Base-by-base conservation (phyloP, 768 basidiomycete species). In the Suillus occidentalis region DNA sequence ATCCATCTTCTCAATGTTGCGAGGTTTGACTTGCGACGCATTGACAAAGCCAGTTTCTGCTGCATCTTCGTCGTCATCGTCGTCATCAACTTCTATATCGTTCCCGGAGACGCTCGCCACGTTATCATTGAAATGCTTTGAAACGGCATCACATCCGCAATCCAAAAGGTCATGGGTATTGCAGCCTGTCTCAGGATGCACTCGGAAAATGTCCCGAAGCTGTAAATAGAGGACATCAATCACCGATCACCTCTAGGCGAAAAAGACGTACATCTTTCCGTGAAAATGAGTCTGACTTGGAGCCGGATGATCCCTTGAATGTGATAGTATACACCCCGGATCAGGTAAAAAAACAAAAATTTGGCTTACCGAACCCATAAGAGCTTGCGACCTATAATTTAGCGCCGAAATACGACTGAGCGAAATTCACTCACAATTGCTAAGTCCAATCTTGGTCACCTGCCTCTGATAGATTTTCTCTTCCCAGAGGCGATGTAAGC, bases 401-500 rank as follows among this genome's bases (percentile, higher is more conserved):
- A 59, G 25, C 25, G 1, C 12, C 12, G 12, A 28, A 28, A 42
- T 18, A 6, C 2, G 25, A 40, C 14, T 45, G 18, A n/a, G 65
- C 64, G 73, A 61, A 34, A 31, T 42, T 8, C 18, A 81, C 88
- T 77, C 70, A 93, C 92, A 93, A 68, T 92, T 87, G 67, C 94
- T 95, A 56, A 99, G 78, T 5, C 94, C 96, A 13, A 94, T 84
- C 77, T 99, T 99, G 20, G 94, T 97, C 37, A 98, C 88, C 76
- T 98, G 96, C 64, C 97, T 84, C 76, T 98, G 94, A 72, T 86
- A 96, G 28, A 97, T 94, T 79, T 96, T 95, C 78, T 94, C 92
- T 93, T 70, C 3, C 39, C 64, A 39, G 37, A 50, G 25, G 40
- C 49, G 63, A 18, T 45, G 60, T 66, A 55, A 69, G 55, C 31